Conservation (phyloP, 2,329 filamentous ascomycete genomes). For the Colletotrichum musae region DNA sequence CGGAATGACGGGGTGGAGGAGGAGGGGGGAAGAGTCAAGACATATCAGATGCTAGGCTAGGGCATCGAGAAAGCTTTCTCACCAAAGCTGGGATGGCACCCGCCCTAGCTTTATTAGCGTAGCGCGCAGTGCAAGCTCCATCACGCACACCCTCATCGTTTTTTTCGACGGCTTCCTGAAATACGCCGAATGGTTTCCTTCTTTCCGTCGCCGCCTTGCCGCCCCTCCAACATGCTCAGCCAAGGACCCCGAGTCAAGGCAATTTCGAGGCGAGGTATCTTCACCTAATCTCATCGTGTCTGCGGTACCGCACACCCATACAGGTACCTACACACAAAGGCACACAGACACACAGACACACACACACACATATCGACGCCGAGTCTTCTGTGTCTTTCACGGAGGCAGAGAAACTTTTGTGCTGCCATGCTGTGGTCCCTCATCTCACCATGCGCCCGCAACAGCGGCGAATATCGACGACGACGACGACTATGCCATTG, state of each 20-base stretch:
- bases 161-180: not conserved
- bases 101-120: not conserved
- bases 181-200: conserved; percentile 29
- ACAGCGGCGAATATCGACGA: conserved; percentile 1
- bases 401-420: not conserved
- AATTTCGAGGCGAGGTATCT: not conserved
- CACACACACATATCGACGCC: not conserved
- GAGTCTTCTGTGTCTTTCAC: not conserved
- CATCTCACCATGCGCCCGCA: not conserved
- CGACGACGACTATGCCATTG: not conserved
- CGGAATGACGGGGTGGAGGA: too few relatives aligned
- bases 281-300: not conserved
- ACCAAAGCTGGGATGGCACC: not conserved
- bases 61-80: not conserved
- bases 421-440: conserved; percentile 14
- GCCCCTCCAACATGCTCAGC: conserved; percentile 25
- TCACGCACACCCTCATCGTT: not conserved
- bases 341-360: not conserved
- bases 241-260: not conserved
- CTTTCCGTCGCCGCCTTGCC: conserved; percentile 26
- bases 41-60: not conserved
- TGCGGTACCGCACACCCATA: not conserved
- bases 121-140: not conserved
- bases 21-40: not conserved
- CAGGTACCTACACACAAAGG: too few relatives aligned